These are phyloP conservation scores for Diplotaxis tenuifolia DNA, from an alignment of 345 rosid genomes.

Conservation along the genomic window DNA sequence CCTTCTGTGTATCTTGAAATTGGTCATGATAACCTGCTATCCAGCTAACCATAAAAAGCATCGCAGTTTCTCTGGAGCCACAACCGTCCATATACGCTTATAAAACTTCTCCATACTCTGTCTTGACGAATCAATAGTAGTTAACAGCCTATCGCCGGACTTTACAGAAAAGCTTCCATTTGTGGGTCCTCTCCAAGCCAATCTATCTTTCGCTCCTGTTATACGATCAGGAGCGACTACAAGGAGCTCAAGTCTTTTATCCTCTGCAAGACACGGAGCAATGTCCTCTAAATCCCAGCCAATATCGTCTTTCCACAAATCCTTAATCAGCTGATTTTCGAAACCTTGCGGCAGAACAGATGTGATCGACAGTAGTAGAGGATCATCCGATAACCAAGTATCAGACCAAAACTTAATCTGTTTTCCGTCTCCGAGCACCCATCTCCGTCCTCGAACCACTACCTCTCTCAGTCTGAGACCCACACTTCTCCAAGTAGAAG, in stretches of 20 bases:
- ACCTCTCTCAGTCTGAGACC: too few species aligned
- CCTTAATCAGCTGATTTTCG: background rate
- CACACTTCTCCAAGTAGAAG: too few species aligned
- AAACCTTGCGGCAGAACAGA: background rate
- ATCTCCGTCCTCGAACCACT: too few species aligned
- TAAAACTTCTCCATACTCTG: background rate
- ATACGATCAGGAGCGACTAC: too few species aligned
- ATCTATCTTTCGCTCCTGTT: too few species aligned
- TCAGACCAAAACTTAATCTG: background rate
- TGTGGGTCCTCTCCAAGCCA: background rate
- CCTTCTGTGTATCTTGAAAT: too few species aligned
- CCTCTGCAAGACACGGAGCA: background rate
- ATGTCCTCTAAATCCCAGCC: background rate
- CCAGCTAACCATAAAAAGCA: too few species aligned
- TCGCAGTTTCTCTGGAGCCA: too few species aligned
- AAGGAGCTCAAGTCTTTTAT: too few species aligned
- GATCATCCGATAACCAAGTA: background rate
- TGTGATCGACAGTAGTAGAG: background rate
- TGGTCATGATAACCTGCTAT: too few species aligned
- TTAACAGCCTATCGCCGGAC: background rate
- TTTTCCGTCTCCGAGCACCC: background rate
- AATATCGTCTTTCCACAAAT: background rate
- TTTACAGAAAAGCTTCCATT: background rate
- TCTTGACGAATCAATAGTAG: background rate
- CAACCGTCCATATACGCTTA: background rate